These are phyloP conservation scores for Yamadazyma olivae DNA, from an alignment of 805 yeast species.

Conservation along the genomic window DNA sequence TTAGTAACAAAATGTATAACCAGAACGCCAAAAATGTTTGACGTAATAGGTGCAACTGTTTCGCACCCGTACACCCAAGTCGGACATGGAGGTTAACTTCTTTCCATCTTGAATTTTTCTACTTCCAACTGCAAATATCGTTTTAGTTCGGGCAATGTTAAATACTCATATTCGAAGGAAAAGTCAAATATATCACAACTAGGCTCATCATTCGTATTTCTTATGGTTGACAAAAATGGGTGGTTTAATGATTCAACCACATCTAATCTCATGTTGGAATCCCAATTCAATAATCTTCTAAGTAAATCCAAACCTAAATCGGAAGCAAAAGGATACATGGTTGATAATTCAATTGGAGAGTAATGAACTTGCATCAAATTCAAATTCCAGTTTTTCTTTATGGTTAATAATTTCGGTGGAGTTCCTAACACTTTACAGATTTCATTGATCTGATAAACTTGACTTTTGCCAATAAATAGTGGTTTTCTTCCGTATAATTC, in stretches of 20 bases:
- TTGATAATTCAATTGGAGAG: slow-evolving; percentile 43
- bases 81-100: too few relatives aligned
- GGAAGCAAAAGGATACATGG: slow-evolving; percentile 63
- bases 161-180: slow-evolving; percentile 49
- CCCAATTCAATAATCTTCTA: slow-evolving; percentile 61
- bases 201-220: slow-evolving; percentile 58
- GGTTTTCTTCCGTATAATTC: slow-evolving; percentile 83
- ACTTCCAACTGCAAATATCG: slow-evolving; percentile 52
- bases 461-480: slow-evolving; percentile 72
- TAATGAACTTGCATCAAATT: slow-evolving; percentile 38
- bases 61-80: too few relatives aligned
- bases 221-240: slow-evolving; percentile 49
- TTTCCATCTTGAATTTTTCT: slow-evolving; percentile 35
- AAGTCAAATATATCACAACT: slow-evolving; percentile 57
- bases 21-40: too few relatives aligned
- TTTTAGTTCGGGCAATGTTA: slow-evolving; percentile 37
- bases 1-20: too few relatives aligned
- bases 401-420: slow-evolving; percentile 51
- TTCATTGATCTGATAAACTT: slow-evolving; percentile 65
- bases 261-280: slow-evolving; percentile 48
- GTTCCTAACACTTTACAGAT: slow-evolving; percentile 70
- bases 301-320: slow-evolving; percentile 51
- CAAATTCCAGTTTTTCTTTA: slow-evolving; percentile 25
- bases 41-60: too few relatives aligned
- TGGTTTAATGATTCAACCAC: slow-evolving; percentile 60